These are phyloP conservation scores for Globisporangium perplexum DNA, from an alignment of 352 stramenopile species.

Conservation along the genomic window DNA sequence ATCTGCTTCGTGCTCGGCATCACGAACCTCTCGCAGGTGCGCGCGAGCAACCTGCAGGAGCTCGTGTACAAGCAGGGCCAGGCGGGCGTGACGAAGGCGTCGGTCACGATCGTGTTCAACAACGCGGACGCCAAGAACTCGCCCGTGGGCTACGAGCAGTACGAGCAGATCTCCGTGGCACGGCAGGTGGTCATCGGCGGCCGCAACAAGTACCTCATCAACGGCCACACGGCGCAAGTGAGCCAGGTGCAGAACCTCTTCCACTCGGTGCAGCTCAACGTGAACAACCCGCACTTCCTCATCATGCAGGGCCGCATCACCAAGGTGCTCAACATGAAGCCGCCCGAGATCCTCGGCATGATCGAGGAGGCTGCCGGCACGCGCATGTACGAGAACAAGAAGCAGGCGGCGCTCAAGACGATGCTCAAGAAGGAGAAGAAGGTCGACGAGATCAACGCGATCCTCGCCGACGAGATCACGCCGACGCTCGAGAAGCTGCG, in stretches of 20 bases:
- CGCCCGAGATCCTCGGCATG: slow-evolving; percentile 98
- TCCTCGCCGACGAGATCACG: slow-evolving; percentile 98
- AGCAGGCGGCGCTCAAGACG: slow-evolving; percentile 96
- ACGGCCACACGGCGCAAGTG: slow-evolving; percentile 96
- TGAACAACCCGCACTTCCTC: slow-evolving; percentile 99
- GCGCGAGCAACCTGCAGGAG: slow-evolving; percentile 97
- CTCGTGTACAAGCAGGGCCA: slow-evolving; percentile 99
- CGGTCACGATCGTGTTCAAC: slow-evolving; percentile 99
- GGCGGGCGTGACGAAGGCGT: slow-evolving; percentile 98
- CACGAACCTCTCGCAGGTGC: slow-evolving; percentile 98
- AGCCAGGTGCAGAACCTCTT: slow-evolving; percentile 99
- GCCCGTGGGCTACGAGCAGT: slow-evolving; percentile 97
- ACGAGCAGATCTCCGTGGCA: slow-evolving; percentile 98
- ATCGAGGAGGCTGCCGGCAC: slow-evolving; percentile 99
- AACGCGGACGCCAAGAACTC: slow-evolving; percentile 92
- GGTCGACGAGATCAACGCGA: slow-evolving; percentile 98
- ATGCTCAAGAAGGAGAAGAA: slow-evolving; percentile 99
- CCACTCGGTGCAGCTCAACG: slow-evolving; percentile 99
- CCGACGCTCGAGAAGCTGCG: slow-evolving; percentile 97
- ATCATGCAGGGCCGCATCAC: slow-evolving; percentile 99
- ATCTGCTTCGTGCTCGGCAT: slow-evolving; percentile 99
- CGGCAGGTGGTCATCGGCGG: slow-evolving; percentile 97
- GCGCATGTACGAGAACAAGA: slow-evolving; percentile 99
- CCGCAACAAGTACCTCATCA: slow-evolving; percentile 99
- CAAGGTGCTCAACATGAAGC: slow-evolving; percentile 99